Percentiles rank a stretch among this genome's conserved stretches.
Conservation (phyloP, 257 asterid species). For the Haberlea rhodopensis region DNA sequence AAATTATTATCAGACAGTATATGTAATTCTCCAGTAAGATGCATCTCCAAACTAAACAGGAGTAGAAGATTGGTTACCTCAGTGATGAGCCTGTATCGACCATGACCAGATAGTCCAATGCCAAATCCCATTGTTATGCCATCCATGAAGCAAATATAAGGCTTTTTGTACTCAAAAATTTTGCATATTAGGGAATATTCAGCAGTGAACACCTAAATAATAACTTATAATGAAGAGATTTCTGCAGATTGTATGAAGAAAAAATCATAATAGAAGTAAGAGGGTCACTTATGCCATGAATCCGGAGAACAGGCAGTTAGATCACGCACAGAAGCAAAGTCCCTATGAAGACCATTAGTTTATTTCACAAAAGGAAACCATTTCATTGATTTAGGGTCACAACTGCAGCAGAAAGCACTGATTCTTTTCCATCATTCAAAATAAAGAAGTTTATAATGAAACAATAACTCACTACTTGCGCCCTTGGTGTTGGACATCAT, state of each 20-base stretch:
- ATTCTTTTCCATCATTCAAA: slow-evolving; percentile 1
- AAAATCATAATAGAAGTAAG: slow-evolving; percentile 9
- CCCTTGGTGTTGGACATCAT: neutral
- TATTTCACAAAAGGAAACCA: slow-evolving; percentile 2
- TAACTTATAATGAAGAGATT: slow-evolving; percentile 21
- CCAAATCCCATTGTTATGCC: slow-evolving; percentile 99
- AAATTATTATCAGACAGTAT: slow-evolving; percentile 23
- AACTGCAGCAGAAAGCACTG: neutral
- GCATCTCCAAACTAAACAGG: slow-evolving; percentile 17
- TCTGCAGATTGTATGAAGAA: slow-evolving; percentile 16
- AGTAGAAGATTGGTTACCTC: slow-evolving; percentile 53
- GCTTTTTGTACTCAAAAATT: slow-evolving; percentile 82
- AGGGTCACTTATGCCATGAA: neutral
- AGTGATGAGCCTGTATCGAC: slow-evolving; percentile 79
- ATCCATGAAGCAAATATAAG: slow-evolving; percentile 92
- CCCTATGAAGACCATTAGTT: slow-evolving; percentile 1
- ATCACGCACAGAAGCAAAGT: slow-evolving; percentile 6
- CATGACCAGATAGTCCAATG: slow-evolving; percentile 93
- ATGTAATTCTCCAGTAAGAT: slow-evolving; percentile 4
- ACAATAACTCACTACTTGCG: slow-evolving; percentile 7
- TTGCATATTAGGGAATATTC: slow-evolving; percentile 94
- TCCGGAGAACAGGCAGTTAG: slow-evolving; percentile 8
- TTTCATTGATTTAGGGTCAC: neutral
- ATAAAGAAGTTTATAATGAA: slow-evolving; percentile 18
- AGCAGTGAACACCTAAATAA: slow-evolving; percentile 75